A percentile compares a stretch with the other conserved stretches of the same genome.
phyloP scores from a whole-genome alignment of 2,329 filamentous ascomycete species.

The Graphilbum fragrans region DNA sequence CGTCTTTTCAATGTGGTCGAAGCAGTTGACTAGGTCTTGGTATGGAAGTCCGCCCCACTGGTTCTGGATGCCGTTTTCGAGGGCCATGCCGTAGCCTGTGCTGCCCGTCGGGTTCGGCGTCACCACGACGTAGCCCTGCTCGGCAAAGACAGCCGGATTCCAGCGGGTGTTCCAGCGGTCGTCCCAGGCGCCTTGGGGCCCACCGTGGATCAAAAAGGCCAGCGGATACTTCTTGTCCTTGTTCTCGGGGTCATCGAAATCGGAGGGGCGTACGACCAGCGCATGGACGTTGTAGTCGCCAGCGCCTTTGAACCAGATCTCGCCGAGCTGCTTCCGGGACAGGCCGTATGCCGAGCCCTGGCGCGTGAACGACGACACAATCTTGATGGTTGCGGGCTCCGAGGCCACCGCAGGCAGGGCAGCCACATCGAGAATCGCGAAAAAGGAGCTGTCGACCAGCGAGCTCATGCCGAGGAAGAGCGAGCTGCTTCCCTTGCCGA shows the following conservation, averaged over 20 bases:
- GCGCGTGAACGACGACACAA: slow-evolving; percentile 53
- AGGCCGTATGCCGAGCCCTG: slow-evolving; percentile 56
- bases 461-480: slow-evolving; percentile 58
- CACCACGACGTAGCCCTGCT: slow-evolving; percentile 77
- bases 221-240: slow-evolving; percentile 53
- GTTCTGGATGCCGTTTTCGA: slow-evolving; percentile 63
- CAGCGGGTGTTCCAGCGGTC: slow-evolving; percentile 72
- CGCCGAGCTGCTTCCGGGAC: slow-evolving; percentile 47
- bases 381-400: slow-evolving; percentile 5
- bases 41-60: slow-evolving; percentile 84
- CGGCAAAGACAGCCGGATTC: slow-evolving; percentile 78
- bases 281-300: slow-evolving; percentile 57
- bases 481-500: slow-evolving; percentile 9
- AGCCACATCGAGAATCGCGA: slow-evolving; percentile 42
- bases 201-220: slow-evolving; percentile 70
- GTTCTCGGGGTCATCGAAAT: slow-evolving; percentile 51
- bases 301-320: slow-evolving; percentile 58
- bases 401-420: slow-evolving; percentile 6
- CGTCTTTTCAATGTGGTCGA: slow-evolving; percentile 58
- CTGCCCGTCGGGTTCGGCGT: slow-evolving; percentile 74
- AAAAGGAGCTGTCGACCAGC: slow-evolving; percentile 60
- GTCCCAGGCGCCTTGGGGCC: slow-evolving; percentile 64
- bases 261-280: slow-evolving; percentile 52
- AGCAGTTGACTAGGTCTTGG: slow-evolving; percentile 65
- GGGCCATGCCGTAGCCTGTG: slow-evolving; percentile 68